Percentiles rank a stretch among this genome's conserved stretches.
These are phyloP conservation scores for Apiospora aurea DNA, from an alignment of 2,329 filamentous ascomycete genomes.

Conservation along the genomic window DNA sequence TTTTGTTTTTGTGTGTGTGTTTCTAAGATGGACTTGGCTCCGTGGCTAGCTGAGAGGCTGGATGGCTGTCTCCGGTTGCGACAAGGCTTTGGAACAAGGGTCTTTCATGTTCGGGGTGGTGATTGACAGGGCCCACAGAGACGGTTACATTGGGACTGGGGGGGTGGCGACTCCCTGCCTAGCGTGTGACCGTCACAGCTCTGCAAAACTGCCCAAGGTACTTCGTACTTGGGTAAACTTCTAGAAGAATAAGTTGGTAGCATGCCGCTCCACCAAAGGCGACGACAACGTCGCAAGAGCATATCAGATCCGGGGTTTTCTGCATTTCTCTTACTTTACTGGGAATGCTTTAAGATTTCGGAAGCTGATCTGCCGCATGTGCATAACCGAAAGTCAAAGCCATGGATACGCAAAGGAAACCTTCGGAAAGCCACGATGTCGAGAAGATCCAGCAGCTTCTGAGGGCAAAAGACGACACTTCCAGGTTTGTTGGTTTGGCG, in stretches of 20 bases:
- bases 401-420: slow-evolving; percentile 11
- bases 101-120: slow-evolving; percentile 3
- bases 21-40: background rate
- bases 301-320: background rate
- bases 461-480: slow-evolving; percentile 68
- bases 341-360: background rate
- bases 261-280: background rate
- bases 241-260: background rate
- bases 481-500: slow-evolving; percentile 71
- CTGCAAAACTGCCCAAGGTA: background rate
- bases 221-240: slow-evolving; percentile 15
- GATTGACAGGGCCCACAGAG: background rate
- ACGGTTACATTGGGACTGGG: background rate
- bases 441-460: slow-evolving; percentile 64
- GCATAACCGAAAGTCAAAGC: background rate
- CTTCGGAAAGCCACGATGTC: slow-evolving; percentile 34
- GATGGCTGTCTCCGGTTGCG: slow-evolving; percentile 1
- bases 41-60: slow-evolving; percentile 6
- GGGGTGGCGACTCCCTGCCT: background rate
- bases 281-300: slow-evolving; percentile 9
- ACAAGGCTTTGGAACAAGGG: slow-evolving; percentile 16
- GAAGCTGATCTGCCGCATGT: background rate
- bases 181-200: slow-evolving; percentile 19
- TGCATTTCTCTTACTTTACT: background rate
- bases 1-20: background rate